Evolutionary conservation across 1,139 yeast species (phyloP), one percentile per base, ranked within the genome.

Genomic region (Yamadazyma blattariae): DNA sequence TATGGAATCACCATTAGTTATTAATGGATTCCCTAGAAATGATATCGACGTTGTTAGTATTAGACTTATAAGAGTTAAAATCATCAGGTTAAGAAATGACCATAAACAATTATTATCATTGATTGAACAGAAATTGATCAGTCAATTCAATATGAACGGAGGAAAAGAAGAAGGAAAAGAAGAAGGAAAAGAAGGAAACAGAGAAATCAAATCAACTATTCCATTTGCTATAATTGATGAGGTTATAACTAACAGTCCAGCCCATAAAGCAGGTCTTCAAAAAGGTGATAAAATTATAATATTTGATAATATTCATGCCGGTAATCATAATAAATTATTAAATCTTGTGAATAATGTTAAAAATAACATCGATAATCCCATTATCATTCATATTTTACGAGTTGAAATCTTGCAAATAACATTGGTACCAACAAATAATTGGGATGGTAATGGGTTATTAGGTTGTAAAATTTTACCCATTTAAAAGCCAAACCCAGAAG

Each of bases 21-120:
- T 51, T 0, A 96, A 90, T 50, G 97, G 97, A 25, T 92, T 76
- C 47, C 98, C 98, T 0, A 66, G 97, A 25, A 62, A 70, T 12
- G 97, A 92, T 53, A 74, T 90, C 22, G 96, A 92, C 50, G 85
- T 90, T 5, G 79, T 82, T 4, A 72, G 84, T 25, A 65, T 80
- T 2, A 63, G 94, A 35, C 61, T 75, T n/a, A 52, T 77, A 0
- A 57, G 96, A 41, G 74, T 79, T 7, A 74, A 74, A 48, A 77
- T 89, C 27, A 79, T 84, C 31, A 65, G 85, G 37, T 64, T 83
- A 35, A 65, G 80, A 39, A 89, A 88, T 51, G 97, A 90, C 56
- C 67, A 81, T 42, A 69, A 66, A 38, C 54, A 51, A 15, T 59
- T 86, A 11, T 55, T 81, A 42, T 56, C 61, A n/a, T 55, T 64